phyloP scores from a whole-genome alignment of 202 grass and related monocot species.

The Schoenoplectus triqueter region DNA sequence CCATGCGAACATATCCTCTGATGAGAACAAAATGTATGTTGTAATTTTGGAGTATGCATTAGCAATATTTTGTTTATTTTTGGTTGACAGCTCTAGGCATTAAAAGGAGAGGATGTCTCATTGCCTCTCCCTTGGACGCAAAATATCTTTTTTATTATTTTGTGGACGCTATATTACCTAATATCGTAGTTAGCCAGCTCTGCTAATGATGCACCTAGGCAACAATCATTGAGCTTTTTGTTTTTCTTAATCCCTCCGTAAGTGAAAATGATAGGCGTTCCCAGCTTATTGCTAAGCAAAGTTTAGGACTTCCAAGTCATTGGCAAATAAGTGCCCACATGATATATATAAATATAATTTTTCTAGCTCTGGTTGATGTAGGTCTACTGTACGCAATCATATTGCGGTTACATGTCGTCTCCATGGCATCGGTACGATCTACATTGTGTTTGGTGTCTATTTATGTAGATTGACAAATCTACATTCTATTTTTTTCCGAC shows the following conservation, averaged over 20 bases:
- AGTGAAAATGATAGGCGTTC: not conserved
- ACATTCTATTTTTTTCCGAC: not conserved
- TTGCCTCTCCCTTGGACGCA: slow-evolving; percentile 2
- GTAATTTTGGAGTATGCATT: not conserved
- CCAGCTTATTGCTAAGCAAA: slow-evolving; percentile 4
- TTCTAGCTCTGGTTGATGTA: not conserved
- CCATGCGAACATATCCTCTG: too few species aligned
- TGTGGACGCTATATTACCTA: not conserved
- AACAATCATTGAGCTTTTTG: slow-evolving; percentile 62
- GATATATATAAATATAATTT: not conserved
- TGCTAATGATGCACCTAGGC: slow-evolving; percentile 57
- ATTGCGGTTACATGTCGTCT: not conserved
- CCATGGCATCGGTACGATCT: not conserved
- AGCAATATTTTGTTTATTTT: slow-evolving; percentile 37
- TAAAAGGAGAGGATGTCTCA: slow-evolving; percentile 34
- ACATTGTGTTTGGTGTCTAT: not conserved
- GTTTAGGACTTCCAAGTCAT: not conserved
- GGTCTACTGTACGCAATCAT: not conserved
- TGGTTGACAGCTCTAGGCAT: slow-evolving; percentile 69
- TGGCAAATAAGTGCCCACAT: not conserved
- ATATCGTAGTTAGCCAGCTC: slow-evolving; percentile 38
- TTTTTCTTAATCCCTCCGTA: slow-evolving; percentile 26
- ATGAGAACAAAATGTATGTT: not conserved
- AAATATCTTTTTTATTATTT: slow-evolving; percentile 14
- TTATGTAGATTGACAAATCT: slow-evolving; percentile 30